These are phyloP conservation scores for Eucommia ulmoides DNA, from an alignment of 257 asterid species.

Conservation along the genomic window DNA sequence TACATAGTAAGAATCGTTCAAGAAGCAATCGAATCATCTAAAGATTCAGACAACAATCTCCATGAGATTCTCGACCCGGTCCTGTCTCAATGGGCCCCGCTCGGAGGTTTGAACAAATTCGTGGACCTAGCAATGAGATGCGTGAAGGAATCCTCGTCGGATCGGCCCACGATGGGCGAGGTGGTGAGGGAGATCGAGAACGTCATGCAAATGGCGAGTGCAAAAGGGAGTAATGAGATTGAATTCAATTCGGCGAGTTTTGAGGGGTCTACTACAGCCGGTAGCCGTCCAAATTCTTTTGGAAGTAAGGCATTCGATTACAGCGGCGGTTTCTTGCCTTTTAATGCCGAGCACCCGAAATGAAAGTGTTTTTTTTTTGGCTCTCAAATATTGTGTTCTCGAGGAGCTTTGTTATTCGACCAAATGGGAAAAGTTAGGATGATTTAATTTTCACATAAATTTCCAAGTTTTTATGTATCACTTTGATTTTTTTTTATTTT, in stretches of 20 bases:
- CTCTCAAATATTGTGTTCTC: too few relatives aligned
- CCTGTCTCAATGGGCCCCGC: not conserved
- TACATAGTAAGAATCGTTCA: constrained; percentile 7
- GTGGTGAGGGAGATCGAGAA: constrained; percentile 12
- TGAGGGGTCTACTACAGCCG: too few relatives aligned
- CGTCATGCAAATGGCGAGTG: constrained; percentile 9
- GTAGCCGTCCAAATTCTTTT: too few relatives aligned
- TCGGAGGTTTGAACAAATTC: constrained; percentile 6
- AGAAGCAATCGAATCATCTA: constrained; percentile 7
- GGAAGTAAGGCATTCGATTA: too few relatives aligned
- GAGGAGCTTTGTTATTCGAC: too few relatives aligned
- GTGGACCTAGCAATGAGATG: constrained; percentile 9
- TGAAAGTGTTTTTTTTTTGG: too few relatives aligned
- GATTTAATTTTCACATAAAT: too few relatives aligned
- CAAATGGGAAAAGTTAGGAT: too few relatives aligned
- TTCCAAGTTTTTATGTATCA: too few relatives aligned
- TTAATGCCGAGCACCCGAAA: too few relatives aligned
- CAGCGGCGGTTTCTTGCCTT: too few relatives aligned
- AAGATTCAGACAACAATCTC: constrained; percentile 9
- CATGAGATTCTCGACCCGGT: constrained; percentile 5
- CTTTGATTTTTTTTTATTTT: too few relatives aligned
- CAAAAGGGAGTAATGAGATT: constrained; percentile 33
- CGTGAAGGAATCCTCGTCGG: constrained; percentile 4
- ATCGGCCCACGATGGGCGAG: constrained; percentile 12
- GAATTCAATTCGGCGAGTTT: constrained; percentile 64